Percentiles rank a stretch among this genome's conserved stretches.
phyloP scores from a whole-genome alignment of 805 yeast genomes.

The Spathaspora arborariae region DNA sequence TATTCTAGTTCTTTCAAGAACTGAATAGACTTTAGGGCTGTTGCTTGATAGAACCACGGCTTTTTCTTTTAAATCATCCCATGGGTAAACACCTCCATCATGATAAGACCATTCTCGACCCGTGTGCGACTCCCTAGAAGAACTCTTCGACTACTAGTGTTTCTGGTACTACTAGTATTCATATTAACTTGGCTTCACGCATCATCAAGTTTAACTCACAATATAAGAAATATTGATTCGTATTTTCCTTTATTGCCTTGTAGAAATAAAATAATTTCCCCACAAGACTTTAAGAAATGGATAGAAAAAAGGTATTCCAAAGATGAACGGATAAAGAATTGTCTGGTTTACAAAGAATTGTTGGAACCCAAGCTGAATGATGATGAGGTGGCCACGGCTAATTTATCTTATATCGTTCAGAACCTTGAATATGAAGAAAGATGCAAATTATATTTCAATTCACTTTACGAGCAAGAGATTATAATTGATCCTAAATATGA shows the following conservation, averaged over 20 bases:
- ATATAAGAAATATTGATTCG: background rate
- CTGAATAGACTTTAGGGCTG: too few relatives aligned
- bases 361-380: background rate
- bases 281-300: background rate
- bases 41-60: too few relatives aligned
- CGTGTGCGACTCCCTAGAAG: background rate
- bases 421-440: conserved; percentile 10
- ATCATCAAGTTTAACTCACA: background rate
- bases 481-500: conserved; percentile 12
- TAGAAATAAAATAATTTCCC: too few relatives aligned
- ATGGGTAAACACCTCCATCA: background rate
- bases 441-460: conserved; percentile 20
- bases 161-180: background rate
- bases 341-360: conserved; percentile 3
- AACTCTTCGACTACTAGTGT: background rate
- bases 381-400: background rate
- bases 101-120: background rate
- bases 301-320: background rate
- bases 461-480: background rate
- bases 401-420: conserved; percentile 10
- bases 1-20: too few relatives aligned
- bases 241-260: background rate
- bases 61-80: too few relatives aligned
- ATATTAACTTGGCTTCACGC: background rate
- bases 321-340: background rate